Evolutionary conservation across 73 alveolate genomes (phyloP).

Genomic region (Paramecium tetraurelia): DNA sequence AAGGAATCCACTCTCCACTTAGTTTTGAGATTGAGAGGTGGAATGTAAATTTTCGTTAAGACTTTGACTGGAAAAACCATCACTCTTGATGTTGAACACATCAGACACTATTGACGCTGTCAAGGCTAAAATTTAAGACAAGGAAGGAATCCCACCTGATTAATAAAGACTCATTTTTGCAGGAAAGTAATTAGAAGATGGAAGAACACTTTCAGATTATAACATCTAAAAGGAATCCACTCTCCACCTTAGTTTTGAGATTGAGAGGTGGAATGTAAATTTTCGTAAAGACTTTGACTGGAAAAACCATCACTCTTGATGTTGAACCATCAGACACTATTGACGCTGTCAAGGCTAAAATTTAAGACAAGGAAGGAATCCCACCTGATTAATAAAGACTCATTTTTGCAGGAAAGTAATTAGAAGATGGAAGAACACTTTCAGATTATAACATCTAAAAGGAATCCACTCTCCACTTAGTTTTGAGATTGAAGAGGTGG

Average conservation of each 20-base stretch:
- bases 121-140: conserved; percentile 36
- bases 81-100: neutral
- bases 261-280: neutral
- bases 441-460: conserved; percentile 56
- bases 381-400: conserved; percentile 64
- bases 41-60: conserved; percentile 14
- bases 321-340: conserved; percentile 63
- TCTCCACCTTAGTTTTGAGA: no score
- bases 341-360: conserved; percentile 52
- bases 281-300: neutral
- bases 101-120: conserved; percentile 35
- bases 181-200: neutral
- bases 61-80: conserved; percentile 61
- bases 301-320: conserved; percentile 47
- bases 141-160: conserved; percentile 45
- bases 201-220: conserved; percentile 37
- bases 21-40: conserved; percentile 53
- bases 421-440: conserved; percentile 57
- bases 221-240: conserved; percentile 19
- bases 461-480: conserved; percentile 58
- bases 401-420: conserved; percentile 58
- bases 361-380: conserved; percentile 64
- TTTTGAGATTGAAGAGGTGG: conserved; percentile 62
- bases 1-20: conserved; percentile 49
- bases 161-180: conserved; percentile 39